A percentile compares a stretch with the other conserved stretches of the same genome.
Conservation (phyloP, 1,284 basidiomycete species). For the Xerocomus alliaceus region DNA sequence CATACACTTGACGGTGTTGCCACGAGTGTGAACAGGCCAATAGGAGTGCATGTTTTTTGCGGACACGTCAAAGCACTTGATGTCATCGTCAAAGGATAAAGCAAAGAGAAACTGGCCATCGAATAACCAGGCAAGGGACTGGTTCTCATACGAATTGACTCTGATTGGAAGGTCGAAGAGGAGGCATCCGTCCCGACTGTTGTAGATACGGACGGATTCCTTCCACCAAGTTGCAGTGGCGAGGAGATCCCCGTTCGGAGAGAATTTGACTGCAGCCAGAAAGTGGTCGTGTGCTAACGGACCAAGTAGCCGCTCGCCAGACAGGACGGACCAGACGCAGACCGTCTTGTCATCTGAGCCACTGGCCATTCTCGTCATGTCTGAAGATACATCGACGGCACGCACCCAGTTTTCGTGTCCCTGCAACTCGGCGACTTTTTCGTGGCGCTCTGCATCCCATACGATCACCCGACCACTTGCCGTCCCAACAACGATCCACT, state of each 20-base stretch:
- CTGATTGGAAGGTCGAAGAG: constrained; percentile 14
- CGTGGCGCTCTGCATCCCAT: constrained; percentile 8
- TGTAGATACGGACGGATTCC: constrained; percentile 15
- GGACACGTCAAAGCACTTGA: constrained; percentile 10
- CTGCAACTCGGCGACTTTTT: constrained; percentile 9
- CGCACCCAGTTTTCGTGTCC: constrained; percentile 12
- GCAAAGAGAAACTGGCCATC: background rate
- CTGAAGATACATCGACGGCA: constrained; percentile 12
- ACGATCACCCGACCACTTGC: constrained; percentile 2
- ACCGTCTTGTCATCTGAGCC: constrained; percentile 15
- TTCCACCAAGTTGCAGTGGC: constrained; percentile 15
- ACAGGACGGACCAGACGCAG: constrained; percentile 10
- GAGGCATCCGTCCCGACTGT: constrained; percentile 4
- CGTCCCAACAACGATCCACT: constrained; percentile 8
- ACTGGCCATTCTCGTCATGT: constrained; percentile 6
- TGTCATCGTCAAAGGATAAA: constrained; percentile 4
- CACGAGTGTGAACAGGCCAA: background rate
- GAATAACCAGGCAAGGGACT: constrained; percentile 7
- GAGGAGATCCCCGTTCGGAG: constrained; percentile 4
- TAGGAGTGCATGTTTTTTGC: background rate
- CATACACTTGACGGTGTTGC: constrained; percentile 1
- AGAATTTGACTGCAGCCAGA: constrained; percentile 11
- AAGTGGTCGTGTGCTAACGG: constrained; percentile 9
- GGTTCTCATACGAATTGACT: constrained; percentile 13
- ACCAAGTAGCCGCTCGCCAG: constrained; percentile 7